A percentile compares a stretch with the other conserved stretches of the same genome.
These are phyloP conservation scores for Viola pubescens DNA, from an alignment of 441 rosid species.

Conservation along the genomic window DNA sequence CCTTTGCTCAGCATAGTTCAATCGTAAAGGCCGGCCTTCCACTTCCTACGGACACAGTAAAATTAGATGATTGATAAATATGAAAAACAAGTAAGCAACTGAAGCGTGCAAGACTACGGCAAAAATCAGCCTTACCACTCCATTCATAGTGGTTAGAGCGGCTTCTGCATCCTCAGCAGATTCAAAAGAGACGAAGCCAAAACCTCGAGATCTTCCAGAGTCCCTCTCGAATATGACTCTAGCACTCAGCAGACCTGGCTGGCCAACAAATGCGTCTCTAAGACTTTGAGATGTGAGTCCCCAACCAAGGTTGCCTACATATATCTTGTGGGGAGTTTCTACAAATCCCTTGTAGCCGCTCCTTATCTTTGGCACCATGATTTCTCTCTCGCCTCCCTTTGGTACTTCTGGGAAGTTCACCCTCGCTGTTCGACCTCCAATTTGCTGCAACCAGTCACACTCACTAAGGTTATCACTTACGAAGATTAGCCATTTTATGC, in stretches of 20 bases:
- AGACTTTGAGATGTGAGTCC: slow-evolving; percentile 60
- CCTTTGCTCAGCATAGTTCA: slow-evolving; percentile 60
- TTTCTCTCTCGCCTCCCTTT: slow-evolving; percentile 74
- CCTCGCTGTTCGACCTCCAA: slow-evolving; percentile 68
- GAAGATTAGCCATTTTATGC: background rate
- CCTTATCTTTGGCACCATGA: slow-evolving; percentile 48
- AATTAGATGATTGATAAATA: slow-evolving; percentile 5
- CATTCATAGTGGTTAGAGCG: slow-evolving; percentile 50
- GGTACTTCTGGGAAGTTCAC: slow-evolving; percentile 94
- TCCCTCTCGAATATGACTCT: slow-evolving; percentile 64
- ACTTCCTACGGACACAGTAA: slow-evolving; percentile 44
- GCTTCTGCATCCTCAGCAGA: slow-evolving; percentile 44
- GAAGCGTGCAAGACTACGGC: slow-evolving; percentile 9
- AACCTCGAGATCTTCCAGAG: slow-evolving; percentile 75
- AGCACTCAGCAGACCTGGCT: slow-evolving; percentile 69
- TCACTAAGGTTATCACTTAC: background rate
- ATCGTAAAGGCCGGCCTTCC: slow-evolving; percentile 80
- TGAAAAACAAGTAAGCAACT: slow-evolving; percentile 4
- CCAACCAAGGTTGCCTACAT: slow-evolving; percentile 93
- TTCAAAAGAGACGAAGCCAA: slow-evolving; percentile 72
- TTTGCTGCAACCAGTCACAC: slow-evolving; percentile 39
- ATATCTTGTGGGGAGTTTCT: slow-evolving; percentile 77
- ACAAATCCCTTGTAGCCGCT: slow-evolving; percentile 40
- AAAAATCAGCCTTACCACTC: slow-evolving; percentile 44
- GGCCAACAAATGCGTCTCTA: slow-evolving; percentile 57